Base-by-base conservation (phyloP, 768 basidiomycete species). In the Boletus sp. region DNA sequence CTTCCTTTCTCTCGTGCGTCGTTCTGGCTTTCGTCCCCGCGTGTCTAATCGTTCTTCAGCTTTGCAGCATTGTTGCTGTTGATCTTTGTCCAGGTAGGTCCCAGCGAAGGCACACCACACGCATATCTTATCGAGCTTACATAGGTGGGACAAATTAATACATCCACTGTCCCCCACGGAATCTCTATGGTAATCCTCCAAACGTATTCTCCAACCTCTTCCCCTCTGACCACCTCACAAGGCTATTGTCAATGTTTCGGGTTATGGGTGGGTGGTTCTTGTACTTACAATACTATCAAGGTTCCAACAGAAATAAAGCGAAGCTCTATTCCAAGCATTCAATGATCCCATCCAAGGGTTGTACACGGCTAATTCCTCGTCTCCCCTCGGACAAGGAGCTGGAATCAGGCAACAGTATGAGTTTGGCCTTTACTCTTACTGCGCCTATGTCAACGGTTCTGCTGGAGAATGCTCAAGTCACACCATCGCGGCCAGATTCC, bases 101-200 rank as follows among this genome's bases (percentile, higher is more conserved):
- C 61, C 50, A 47, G 43, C 27, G 10, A 51, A 54, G 37, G 40
- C 63, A 61, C 57, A 47, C 51, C 27, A 55, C 25, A 51, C 59
- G 14, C 44, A 41, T 27, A 60, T 66, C 69, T 61, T 63, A 66
- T 65, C 55, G 43, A 54, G 29, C 38, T 15, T 47, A 44, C 45
- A 45, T 57, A 92, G 90, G 82, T 91, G 53, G 89, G 86, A 55
- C 90, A 92, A 80, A 89, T 86, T 65, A 91, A 84, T 68, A 87
- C 86, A 48, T 84, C 87, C 15, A 76, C 75, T 33, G 83, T 90
- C 32, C 87, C 89, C 54, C 81, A 82, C 54, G 79, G 77, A 52
- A 83, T 92, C 50, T 79, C 83, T 50, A 86, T 92, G 87, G 90
- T 89, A 68, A 72, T 68, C 59, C 48, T 47, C 61, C 39, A 23